phyloP scores from a whole-genome alignment of 2,329 filamentous ascomycete genomes.

The Rasamsonia emersonii region DNA sequence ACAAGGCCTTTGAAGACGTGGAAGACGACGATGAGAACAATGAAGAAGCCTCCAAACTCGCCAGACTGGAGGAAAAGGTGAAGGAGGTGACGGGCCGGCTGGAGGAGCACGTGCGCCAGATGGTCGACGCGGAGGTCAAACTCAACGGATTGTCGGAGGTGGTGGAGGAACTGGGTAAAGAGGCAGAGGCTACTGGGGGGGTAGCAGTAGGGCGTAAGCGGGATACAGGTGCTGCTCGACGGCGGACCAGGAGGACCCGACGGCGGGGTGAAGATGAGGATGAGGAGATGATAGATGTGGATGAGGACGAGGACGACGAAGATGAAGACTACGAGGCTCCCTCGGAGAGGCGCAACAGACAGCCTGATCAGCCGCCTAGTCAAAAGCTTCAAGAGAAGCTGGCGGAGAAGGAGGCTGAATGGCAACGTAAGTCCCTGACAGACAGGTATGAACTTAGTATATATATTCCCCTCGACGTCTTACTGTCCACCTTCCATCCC shows the following conservation, averaged over 20 bases:
- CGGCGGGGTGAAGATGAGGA: slow-evolving; percentile 17
- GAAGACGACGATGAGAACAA: slow-evolving; percentile 18
- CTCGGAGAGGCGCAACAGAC: slow-evolving; percentile 13
- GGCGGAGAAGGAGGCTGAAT: slow-evolving; percentile 24
- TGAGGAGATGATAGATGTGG: slow-evolving; percentile 28
- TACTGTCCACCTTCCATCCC: slow-evolving; percentile 16
- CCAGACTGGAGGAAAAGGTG: slow-evolving; percentile 38
- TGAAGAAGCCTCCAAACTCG: slow-evolving; percentile 20
- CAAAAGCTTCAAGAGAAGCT: slow-evolving; percentile 28
- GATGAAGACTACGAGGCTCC: slow-evolving; percentile 36
- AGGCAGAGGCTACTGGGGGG: slow-evolving; percentile 24
- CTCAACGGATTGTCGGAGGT: slow-evolving; percentile 37
- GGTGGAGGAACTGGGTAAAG: slow-evolving; percentile 35
- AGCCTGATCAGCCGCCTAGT: slow-evolving; percentile 20
- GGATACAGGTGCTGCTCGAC: slow-evolving; percentile 15
- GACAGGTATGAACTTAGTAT: slow-evolving; percentile 35
- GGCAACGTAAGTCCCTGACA: slow-evolving; percentile 31
- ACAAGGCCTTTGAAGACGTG: no score
- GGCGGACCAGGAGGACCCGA: slow-evolving; percentile 8
- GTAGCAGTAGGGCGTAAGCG: slow-evolving; percentile 24
- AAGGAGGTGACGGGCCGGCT: slow-evolving; percentile 45
- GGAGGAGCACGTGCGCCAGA: slow-evolving; percentile 48
- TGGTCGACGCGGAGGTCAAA: slow-evolving; percentile 49
- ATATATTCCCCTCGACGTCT: no score
- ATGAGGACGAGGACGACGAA: slow-evolving; percentile 34